Evolutionary conservation across 257 asterid genomes (phyloP), one percentile per base, ranked within the genome.

Genomic region (Nicotiana obtusifolia): DNA sequence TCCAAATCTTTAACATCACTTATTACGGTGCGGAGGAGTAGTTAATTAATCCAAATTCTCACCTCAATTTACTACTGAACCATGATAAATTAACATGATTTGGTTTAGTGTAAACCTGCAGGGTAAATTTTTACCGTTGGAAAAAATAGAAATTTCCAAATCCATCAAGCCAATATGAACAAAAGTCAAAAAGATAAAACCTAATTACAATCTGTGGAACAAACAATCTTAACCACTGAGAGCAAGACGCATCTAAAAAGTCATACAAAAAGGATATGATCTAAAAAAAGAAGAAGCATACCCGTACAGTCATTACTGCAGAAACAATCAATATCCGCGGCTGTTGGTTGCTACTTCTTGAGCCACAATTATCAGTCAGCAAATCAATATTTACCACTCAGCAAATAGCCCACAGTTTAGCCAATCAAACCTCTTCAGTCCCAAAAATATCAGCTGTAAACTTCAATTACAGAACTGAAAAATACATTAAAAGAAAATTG

Each of bases 241-340:
- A 68, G 14, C 56, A 37, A 13, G 56, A 54, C n/a, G 44, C 15
- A 24, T 35, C 54, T 22, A 17, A 47, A 9, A 44, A 82, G 15
- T 30, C 56, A 41, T 41, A 61, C 49, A 14, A 37, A 15, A 20
- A 54, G 3, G 4, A 11, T 13, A 13, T 24, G 8, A 73, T 73
- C 61, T 47, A 0, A 73, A 73, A 10, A 64, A 7, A 59, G 16
- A 31, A 86, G 77, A 60, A 62, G 7, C 87, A 81, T 80, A 93
- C 97, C 92, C 82, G 85, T 77, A 26, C 1, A 84, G 67, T 81
- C 93, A 87, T 90, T 67, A 86, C 86, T 80, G 89, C 85, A 82
- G 88, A 80, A 82, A 71, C 81, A 87, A 86, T 87, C 28, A 81
- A 11, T 84, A 77, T 75, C 84, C 80, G 11, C 33, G 33, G 33